Percentiles rank a stretch among this genome's conserved stretches.
These are phyloP conservation scores for Globisporangium iwayamae DNA, from an alignment of 352 stramenopile species.

Conservation along the genomic window DNA sequence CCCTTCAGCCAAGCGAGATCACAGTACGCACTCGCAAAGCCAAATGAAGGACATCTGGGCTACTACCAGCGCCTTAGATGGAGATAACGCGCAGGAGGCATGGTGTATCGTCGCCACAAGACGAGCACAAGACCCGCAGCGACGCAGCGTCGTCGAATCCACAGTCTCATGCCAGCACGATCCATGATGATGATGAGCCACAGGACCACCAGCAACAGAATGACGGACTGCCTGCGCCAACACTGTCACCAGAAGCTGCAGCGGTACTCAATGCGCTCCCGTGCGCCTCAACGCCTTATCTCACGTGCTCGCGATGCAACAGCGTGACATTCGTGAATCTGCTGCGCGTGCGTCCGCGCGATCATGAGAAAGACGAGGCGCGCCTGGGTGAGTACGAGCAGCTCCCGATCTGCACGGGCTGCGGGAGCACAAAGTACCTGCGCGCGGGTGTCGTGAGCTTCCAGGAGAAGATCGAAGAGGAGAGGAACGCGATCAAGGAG, in stretches of 20 bases:
- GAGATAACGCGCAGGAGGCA: slow-evolving; percentile 2
- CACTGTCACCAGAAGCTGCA: slow-evolving; percentile 5
- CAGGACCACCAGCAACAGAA: background rate
- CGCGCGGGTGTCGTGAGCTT: slow-evolving; percentile 71
- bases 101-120: background rate
- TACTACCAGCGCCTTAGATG: background rate
- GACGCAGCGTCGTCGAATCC: background rate
- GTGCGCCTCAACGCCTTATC: slow-evolving; percentile 57
- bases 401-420: slow-evolving; percentile 57
- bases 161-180: background rate
- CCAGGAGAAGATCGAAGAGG: slow-evolving; percentile 70
- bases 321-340: slow-evolving; percentile 74
- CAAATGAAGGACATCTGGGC: slow-evolving; percentile 2
- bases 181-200: background rate
- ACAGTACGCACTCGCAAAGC: background rate
- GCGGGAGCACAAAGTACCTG: slow-evolving; percentile 64
- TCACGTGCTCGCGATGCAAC: slow-evolving; percentile 79
- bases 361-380: slow-evolving; percentile 8
- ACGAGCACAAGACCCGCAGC: background rate
- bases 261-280: slow-evolving; percentile 17
- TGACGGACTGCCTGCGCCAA: background rate
- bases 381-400: slow-evolving; percentile 46
- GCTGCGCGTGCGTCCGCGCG: slow-evolving; percentile 28
- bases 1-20: background rate
- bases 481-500: slow-evolving; percentile 54